Base-by-base conservation (phyloP, 495 filamentous ascomycete genomes). In the Astrocystis sublimbata region DNA sequence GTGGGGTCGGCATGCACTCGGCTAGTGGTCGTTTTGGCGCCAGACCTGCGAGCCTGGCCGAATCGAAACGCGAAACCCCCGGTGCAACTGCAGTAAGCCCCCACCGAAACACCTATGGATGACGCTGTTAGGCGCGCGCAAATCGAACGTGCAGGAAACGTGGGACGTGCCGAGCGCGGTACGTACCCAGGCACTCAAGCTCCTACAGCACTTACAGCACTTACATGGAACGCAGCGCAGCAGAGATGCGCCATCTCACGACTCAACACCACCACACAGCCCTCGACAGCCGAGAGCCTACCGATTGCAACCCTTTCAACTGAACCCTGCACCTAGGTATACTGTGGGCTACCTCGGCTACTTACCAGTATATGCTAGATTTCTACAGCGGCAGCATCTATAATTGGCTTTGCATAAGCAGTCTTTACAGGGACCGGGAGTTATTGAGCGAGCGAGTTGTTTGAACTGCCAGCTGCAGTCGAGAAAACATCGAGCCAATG, bases 401-500 rank as follows among this genome's bases (percentile, higher is more conserved):
- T 57, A 50, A 49, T 49, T 60, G 43, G 40, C 41, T 21, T 36
- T 59, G 56, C 35, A 60, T 50, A 15, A 21, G 7, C 7, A 9
- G n/a, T n/a, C n/a, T n/a, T n/a, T n/a, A n/a, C n/a, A n/a, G n/a
- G n/a, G n/a, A n/a, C n/a, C n/a, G n/a, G n/a, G n/a, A n/a, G n/a
- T n/a, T n/a, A n/a, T 26, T 33, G 8, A 10, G 23, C 54, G 15
- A 28, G 8, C 24, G 7, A 30, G 49, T 9, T 52, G 17, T 4
- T 52, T 23, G 21, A 17, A 43, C 40, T 26, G 54, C 54, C 38
- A 9, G 33, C 17, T n/a, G 17, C 23, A 28, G 35, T 40, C 40
- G 54, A 57, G 45, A 57, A 57, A 57, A 57, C 54, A 45, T 19
- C 54, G 17, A 38, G 26, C 54, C 54, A 57, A 57, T 57, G 23